Conservation (phyloP, 1,284 basidiomycete species). For the Pseudozyma sp. region DNA sequence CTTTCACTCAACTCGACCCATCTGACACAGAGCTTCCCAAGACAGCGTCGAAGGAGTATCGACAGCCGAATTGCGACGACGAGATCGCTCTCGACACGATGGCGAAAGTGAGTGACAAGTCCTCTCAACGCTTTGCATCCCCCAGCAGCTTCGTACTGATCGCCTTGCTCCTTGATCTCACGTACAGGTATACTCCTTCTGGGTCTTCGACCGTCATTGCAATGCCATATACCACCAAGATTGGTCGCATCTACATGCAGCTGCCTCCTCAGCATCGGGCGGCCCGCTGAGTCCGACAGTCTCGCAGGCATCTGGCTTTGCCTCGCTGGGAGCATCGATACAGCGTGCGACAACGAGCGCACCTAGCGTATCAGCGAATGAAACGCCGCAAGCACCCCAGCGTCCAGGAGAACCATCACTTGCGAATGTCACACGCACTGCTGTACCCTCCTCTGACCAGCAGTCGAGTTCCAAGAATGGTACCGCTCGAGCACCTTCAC, state of each 20-base stretch:
- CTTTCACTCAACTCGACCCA: too few relatives aligned
- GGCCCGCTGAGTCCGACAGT: conserved; percentile 28
- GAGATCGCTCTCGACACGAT: conserved; percentile 3
- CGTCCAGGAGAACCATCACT: conserved; percentile 40
- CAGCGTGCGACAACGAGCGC: conserved; percentile 46
- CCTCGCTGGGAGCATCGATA: conserved; percentile 56
- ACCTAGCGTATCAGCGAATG: conserved; percentile 7
- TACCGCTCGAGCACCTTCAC: conserved; percentile 1
- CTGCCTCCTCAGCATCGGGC: conserved; percentile 7
- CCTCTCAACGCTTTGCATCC: neutral
- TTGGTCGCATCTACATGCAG: conserved; percentile 60
- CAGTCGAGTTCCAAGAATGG: neutral
- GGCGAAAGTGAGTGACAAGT: conserved; percentile 21
- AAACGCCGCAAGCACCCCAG: conserved; percentile 17
- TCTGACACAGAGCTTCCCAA: too few relatives aligned
- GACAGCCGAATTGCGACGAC: too few relatives aligned
- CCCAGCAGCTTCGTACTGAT: conserved; percentile 1
- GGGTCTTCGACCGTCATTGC: conserved; percentile 67
- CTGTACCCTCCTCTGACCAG: conserved; percentile 3
- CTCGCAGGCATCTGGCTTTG: conserved; percentile 46
- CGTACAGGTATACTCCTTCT: conserved; percentile 61
- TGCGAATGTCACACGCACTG: conserved; percentile 37
- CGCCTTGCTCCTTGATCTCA: neutral
- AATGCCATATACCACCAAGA: conserved; percentile 66
- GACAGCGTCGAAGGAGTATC: too few relatives aligned